These are phyloP conservation scores for Hylodesmum podocarpum DNA, from an alignment of 306 rosid genomes.

Conservation along the genomic window DNA sequence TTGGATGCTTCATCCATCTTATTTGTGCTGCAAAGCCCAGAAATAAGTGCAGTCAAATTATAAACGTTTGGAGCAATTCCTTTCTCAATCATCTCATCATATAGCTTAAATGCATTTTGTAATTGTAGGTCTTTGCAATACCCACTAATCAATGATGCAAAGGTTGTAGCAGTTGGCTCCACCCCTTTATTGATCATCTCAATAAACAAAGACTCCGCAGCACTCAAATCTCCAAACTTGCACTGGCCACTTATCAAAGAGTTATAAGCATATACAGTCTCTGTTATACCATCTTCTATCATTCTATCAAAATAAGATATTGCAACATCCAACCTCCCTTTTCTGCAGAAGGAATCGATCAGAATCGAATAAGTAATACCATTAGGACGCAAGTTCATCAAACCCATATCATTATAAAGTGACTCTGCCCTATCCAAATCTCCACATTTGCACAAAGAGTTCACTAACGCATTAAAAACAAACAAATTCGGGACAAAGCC, in stretches of 20 bases:
- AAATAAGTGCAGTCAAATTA: conserved; percentile 76
- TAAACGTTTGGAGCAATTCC: conserved; percentile 66
- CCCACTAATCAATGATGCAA: conserved; percentile 69
- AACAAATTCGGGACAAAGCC: conserved; percentile 68
- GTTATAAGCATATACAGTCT: conserved; percentile 71
- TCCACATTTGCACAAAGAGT: conserved; percentile 77
- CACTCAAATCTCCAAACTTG: conserved; percentile 65
- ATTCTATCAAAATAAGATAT: conserved; percentile 58
- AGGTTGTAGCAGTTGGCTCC: conserved; percentile 71
- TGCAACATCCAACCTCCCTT: conserved; percentile 68
- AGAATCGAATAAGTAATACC: conserved; percentile 76
- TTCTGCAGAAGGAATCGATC: conserved; percentile 78
- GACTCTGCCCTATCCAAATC: conserved; percentile 64
- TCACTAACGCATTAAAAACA: conserved; percentile 66
- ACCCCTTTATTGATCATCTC: conserved; percentile 67
- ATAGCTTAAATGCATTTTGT: conserved; percentile 59
- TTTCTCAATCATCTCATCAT: conserved; percentile 72
- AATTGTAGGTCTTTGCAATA: conserved; percentile 61
- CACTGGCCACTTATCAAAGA: conserved; percentile 81
- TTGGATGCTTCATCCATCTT: conserved; percentile 68
- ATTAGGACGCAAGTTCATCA: conserved; percentile 62
- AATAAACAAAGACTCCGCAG: conserved; percentile 52
- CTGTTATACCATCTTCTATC: conserved; percentile 49
- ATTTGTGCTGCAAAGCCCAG: conserved; percentile 65
- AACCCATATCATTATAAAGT: conserved; percentile 58